A percentile compares a stretch with the other conserved stretches of the same genome.
Evolutionary conservation across 192 early-diverging fungal species (phyloP).

Genomic region (Coemansia brasiliensis): DNA sequence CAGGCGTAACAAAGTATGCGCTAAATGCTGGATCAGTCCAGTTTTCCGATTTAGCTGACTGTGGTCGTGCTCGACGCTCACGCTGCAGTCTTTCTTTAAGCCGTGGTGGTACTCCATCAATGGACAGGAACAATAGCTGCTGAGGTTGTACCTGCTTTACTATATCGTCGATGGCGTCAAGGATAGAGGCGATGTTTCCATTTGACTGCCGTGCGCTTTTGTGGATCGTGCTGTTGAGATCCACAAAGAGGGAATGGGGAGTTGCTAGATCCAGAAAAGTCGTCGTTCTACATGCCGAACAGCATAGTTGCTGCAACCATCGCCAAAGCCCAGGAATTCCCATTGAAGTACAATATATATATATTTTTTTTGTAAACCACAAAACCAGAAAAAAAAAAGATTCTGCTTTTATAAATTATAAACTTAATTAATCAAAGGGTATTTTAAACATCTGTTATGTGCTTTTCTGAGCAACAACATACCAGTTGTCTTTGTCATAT

Average conservation of each 20-base stretch:
- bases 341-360: too few relatives aligned
- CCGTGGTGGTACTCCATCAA: constrained; percentile 93
- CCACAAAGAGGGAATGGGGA: constrained; percentile 39
- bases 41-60: constrained; percentile 57
- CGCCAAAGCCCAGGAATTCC: constrained; percentile 50
- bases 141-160: constrained; percentile 66
- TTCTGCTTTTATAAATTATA: too few relatives aligned
- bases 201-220: constrained; percentile 19
- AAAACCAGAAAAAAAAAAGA: not conserved
- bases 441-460: not conserved
- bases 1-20: constrained; percentile 93
- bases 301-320: constrained; percentile 42
- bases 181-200: constrained; percentile 19
- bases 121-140: constrained; percentile 86
- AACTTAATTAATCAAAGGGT: not conserved
- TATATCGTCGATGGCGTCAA: constrained; percentile 18
- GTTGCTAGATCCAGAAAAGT: constrained; percentile 14
- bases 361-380: not conserved
- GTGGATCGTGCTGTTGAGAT: constrained; percentile 51
- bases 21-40: constrained; percentile 66
- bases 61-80: constrained; percentile 81
- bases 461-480: constrained; percentile 63
- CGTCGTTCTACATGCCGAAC: constrained; percentile 26
- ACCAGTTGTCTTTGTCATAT: constrained; percentile 97
- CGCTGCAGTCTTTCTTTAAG: constrained; percentile 98